A percentile compares a stretch with the other conserved stretches of the same genome.
Conservation (phyloP, 1,284 basidiomycete genomes). For the Boletellus deceptivus region DNA sequence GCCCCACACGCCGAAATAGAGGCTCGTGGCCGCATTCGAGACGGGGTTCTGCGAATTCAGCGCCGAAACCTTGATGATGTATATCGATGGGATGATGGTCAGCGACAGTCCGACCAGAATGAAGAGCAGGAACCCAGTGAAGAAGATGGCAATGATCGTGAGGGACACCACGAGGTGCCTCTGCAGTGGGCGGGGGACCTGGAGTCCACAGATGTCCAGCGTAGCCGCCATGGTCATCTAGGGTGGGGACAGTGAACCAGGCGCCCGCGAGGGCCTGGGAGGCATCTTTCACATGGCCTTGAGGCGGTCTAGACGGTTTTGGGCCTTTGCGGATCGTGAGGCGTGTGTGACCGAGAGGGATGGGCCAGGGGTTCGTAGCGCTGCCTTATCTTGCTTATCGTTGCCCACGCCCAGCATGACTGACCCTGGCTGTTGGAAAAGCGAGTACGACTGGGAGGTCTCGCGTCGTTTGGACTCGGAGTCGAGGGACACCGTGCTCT, state of each 20-base stretch:
- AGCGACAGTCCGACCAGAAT: slow-evolving; percentile 72
- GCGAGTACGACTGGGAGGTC: slow-evolving; percentile 10
- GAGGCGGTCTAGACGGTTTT: background rate
- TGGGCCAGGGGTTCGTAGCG: background rate
- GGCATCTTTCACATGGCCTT: background rate
- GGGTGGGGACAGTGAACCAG: background rate
- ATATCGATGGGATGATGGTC: slow-evolving; percentile 71
- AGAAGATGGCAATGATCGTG: slow-evolving; percentile 44
- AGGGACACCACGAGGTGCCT: slow-evolving; percentile 47
- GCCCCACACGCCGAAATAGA: slow-evolving; percentile 77
- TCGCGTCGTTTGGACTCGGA: background rate
- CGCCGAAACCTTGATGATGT: slow-evolving; percentile 58
- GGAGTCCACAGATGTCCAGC: slow-evolving; percentile 19
- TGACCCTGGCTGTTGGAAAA: background rate
- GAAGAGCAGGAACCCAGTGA: slow-evolving; percentile 64
- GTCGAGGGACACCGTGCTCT: slow-evolving; percentile 2
- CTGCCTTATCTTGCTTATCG: no score
- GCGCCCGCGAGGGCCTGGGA: background rate
- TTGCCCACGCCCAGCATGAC: no score
- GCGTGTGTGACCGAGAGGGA: background rate
- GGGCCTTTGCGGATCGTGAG: no score
- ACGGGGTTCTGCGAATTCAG: slow-evolving; percentile 33
- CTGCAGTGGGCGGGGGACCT: slow-evolving; percentile 38
- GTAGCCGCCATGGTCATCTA: slow-evolving; percentile 14
- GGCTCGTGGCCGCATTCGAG: slow-evolving; percentile 55